Evolutionary conservation across 306 rosid genomes (phyloP), one percentile per base, ranked within the genome.

Genomic region (Cicer cuneatum): DNA sequence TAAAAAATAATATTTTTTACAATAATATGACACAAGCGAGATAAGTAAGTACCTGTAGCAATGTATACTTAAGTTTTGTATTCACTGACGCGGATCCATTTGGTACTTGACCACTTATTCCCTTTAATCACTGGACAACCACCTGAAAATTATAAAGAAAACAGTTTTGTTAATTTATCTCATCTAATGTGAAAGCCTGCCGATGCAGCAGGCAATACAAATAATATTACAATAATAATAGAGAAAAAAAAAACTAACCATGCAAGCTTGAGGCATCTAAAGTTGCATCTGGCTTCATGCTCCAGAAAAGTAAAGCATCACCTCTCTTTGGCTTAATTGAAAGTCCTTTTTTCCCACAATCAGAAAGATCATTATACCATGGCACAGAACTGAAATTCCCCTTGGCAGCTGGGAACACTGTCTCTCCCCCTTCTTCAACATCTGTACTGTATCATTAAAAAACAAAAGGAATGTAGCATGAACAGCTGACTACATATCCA

Each of bases 371-470:
- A 68, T 92, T 73, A 97, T 97, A 95, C 99, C 98, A 92, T 60
- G 93, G 93, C 77, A 92, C 97, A 35, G 96, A 86, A 72, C 98
- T 95, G 45, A 95, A 21, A 75, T 92, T 92, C 70, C 99, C 98
- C 81, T 90, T 84, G 81, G 99, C 98, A 16, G 92, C 89, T 62
- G 99, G 99, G 80, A 95, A 95, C 83, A 95, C 99, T 42, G 99
- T 95, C 85, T 95, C 99, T 10, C 99, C 99, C 37, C 99, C 99
- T 87, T 95, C 99, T 85, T 95, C 99, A 73, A 95, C 99, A 70
- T 95, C 99, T 71, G 97, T 87, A 62, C 99, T 95, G 92, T 58
- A 86, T 48, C 71, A 75, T 64, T 37, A 29, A 64, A 78, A 77
- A 52, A 63, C 9, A 62, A 81, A 81, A 73, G 66, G 47, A 42